Percentiles rank a stretch among this genome's conserved stretches.
phyloP scores from a whole-genome alignment of 108 stramenopile species.

The Skeletonema tropicum region DNA sequence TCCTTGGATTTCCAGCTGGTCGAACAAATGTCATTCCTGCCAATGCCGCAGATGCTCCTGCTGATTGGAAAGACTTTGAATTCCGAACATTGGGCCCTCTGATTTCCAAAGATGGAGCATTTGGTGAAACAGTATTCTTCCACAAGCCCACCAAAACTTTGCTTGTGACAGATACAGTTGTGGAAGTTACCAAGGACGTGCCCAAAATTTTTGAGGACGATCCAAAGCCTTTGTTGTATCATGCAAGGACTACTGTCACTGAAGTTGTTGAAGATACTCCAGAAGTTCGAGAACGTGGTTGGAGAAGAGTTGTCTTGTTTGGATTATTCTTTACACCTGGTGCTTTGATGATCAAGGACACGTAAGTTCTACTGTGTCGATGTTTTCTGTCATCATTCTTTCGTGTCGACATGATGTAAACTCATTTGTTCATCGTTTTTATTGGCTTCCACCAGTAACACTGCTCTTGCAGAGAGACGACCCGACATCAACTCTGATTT shows the following conservation, averaged over 20 bases:
- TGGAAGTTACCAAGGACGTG: constrained; percentile 87
- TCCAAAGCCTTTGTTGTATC: constrained; percentile 88
- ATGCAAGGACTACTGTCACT: constrained; percentile 86
- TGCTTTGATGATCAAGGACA: constrained; percentile 80
- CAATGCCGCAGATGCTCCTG: constrained; percentile 61
- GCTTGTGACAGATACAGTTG: constrained; percentile 87
- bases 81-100: constrained; percentile 84
- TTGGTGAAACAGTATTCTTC: constrained; percentile 92
- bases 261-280: constrained; percentile 82
- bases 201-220: constrained; percentile 84
- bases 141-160: constrained; percentile 86
- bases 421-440: background rate
- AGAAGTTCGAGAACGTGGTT: constrained; percentile 82
- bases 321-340: constrained; percentile 90
- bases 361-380: constrained; percentile 9
- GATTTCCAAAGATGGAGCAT: constrained; percentile 89
- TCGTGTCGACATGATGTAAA: background rate
- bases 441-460: constrained; percentile 26
- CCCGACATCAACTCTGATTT: constrained; percentile 86
- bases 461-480: constrained; percentile 75
- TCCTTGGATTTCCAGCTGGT: constrained; percentile 81
- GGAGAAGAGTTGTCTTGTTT: constrained; percentile 89
- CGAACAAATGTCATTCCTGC: constrained; percentile 64
- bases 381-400: background rate
- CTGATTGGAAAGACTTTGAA: constrained; percentile 81